Evolutionary conservation across 371 early-diverging fungal genomes (phyloP), one percentile per base, ranked within the genome.

Genomic region (Mucor irregularis): DNA sequence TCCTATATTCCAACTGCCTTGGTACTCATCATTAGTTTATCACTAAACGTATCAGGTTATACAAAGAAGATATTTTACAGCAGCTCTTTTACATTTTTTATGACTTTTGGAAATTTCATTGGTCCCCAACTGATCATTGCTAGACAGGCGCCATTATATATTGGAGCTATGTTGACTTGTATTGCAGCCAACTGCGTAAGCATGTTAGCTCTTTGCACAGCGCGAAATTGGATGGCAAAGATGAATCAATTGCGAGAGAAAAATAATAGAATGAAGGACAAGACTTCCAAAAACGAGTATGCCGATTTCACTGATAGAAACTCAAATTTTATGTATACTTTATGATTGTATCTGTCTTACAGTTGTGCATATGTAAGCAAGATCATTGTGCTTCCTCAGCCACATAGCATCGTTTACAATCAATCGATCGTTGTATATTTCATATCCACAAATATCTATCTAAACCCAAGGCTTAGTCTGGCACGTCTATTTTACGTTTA

Each of bases 51-150:
- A 19, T 46, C 67, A 3, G 71, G 71, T 5, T 62, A 66, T 38
- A 70, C 67, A 3, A 74, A 74, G 35, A 74, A 71, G 43, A 57
- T 71, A 37, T 71, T 66, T 35, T 66, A 74, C 25, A 70, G 66
- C 16, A 59, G 63, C 16, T 37, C 62, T 11, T 24, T 62, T 26
- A 59, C 71, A 49, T 53, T 71, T 9, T 63, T 61, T 35, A 64
- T 62, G 28, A 64, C 72, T 13, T 24, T 66, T n/a, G 72, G 72
- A 22, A 68, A 71, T 34, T 62, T 61, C 53, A 48, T 64, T 21
- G 73, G 70, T 4, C 74, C 73, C 6, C 43, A 73, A 5, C 53
- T 76, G 51, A 69, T 77, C 63, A 46, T 46, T 22, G 54, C 53
- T 17, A 35, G 51, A 13, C 55, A 61, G 11, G 45, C 35, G 0